These are phyloP conservation scores for Salix udensis DNA, from an alignment of 345 rosid species.

Conservation along the genomic window DNA sequence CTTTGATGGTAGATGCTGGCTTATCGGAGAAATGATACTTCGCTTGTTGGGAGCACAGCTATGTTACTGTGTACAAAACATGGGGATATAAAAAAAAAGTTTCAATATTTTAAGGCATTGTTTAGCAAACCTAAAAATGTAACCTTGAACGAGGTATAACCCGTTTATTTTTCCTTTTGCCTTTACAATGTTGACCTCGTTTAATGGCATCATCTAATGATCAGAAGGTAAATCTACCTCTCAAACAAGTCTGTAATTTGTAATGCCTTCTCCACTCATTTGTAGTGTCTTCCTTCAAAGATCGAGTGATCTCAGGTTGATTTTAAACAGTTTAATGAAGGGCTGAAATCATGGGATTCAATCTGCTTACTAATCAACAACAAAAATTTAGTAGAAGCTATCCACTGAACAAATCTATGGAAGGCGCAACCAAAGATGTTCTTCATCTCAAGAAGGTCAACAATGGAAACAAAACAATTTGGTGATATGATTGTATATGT, in stretches of 20 bases:
- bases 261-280: neutral
- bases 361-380: neutral
- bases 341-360: neutral
- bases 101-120: too few relatives aligned
- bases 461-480: too few relatives aligned
- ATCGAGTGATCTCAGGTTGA: neutral
- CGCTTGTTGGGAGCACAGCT: constrained; percentile 5
- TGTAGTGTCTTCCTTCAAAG: neutral
- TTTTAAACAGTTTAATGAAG: neutral
- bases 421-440: neutral
- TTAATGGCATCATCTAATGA: neutral
- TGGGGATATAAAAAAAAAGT: neutral
- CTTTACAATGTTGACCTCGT: neutral
- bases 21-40: neutral
- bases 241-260: neutral
- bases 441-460: too few relatives aligned
- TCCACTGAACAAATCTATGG: neutral
- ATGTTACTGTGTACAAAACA: neutral
- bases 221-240: neutral
- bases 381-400: too few relatives aligned
- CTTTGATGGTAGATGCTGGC: neutral
- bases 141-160: neutral
- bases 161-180: neutral
- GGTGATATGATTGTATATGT: too few relatives aligned
- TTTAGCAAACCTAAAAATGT: neutral